Conservation (phyloP, 495 filamentous ascomycete species). For the Parachaetomium inaequale region DNA sequence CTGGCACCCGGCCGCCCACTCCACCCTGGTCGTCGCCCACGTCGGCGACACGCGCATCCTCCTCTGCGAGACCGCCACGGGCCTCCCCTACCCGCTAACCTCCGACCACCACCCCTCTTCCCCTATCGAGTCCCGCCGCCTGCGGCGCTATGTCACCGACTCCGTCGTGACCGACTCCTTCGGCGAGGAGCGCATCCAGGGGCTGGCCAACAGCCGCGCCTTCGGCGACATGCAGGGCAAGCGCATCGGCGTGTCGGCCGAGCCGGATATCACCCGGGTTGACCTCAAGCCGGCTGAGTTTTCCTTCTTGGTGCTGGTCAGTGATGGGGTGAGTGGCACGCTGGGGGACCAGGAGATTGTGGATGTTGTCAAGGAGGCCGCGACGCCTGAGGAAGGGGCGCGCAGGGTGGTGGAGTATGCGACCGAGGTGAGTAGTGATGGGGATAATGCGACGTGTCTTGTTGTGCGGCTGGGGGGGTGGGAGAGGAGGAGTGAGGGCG, state of each 20-base stretch:
- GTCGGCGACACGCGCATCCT: conserved; percentile 90
- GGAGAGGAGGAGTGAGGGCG: conserved; percentile 87
- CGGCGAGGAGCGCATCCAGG: conserved; percentile 91
- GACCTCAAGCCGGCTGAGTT: conserved; percentile 79
- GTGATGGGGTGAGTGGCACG: conserved; percentile 80
- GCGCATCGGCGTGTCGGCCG: conserved; percentile 86
- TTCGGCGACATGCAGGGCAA: conserved; percentile 92
- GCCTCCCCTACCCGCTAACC: conserved; percentile 73
- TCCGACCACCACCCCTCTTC: conserved; percentile 87
- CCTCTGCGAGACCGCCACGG: conserved; percentile 75
- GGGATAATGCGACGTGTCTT: conserved; percentile 93
- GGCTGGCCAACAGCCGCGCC: conserved; percentile 87
- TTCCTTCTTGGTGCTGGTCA: conserved; percentile 80
- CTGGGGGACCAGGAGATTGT: conserved; percentile 90
- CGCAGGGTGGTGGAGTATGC: conserved; percentile 78
- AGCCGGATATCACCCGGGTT: conserved; percentile 75
- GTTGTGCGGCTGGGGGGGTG: conserved; percentile 90
- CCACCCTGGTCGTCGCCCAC: conserved; percentile 81
- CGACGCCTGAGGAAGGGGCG: conserved; percentile 81
- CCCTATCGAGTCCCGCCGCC: conserved; percentile 73
- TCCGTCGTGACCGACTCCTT: conserved; percentile 93
- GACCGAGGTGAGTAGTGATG: conserved; percentile 74
- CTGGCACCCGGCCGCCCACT: conserved; percentile 84
- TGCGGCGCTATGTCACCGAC: conserved; percentile 66
- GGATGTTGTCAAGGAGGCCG: conserved; percentile 89